Conservation (phyloP, 2,329 filamentous ascomycete genomes). For the Onygenales sp. region DNA sequence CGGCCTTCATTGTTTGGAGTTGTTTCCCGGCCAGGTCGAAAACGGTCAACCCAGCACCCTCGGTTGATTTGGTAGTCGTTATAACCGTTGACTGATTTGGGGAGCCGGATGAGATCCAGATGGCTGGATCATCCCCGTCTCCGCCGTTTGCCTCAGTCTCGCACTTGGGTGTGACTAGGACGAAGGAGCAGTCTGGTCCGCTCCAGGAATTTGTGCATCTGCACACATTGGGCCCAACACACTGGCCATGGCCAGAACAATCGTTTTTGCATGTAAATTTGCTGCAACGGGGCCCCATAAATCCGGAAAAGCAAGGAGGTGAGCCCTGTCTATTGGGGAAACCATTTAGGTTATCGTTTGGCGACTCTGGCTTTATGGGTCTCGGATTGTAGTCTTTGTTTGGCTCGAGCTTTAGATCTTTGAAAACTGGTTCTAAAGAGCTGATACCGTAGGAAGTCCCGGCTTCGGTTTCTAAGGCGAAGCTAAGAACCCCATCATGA, state of each 20-base stretch:
- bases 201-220: constrained; percentile 36
- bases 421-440: constrained; percentile 28
- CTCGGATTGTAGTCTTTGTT: constrained; percentile 34
- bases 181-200: constrained; percentile 38
- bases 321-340: constrained; percentile 19
- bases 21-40: constrained; percentile 42
- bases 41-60: constrained; percentile 40
- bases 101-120: constrained; percentile 38
- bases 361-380: constrained; percentile 7
- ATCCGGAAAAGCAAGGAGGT: constrained; percentile 38
- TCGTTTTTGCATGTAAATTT: constrained; percentile 30
- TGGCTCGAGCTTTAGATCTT: constrained; percentile 21
- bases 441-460: constrained; percentile 29
- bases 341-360: constrained; percentile 24
- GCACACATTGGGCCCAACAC: constrained; percentile 35
- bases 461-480: constrained; percentile 33
- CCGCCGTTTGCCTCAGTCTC: constrained; percentile 38
- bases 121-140: constrained; percentile 41
- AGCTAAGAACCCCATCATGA: constrained; percentile 31
- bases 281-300: constrained; percentile 26
- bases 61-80: constrained; percentile 43
- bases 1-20: constrained; percentile 36
- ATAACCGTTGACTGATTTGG: constrained; percentile 40
- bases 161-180: constrained; percentile 31
- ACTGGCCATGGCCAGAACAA: constrained; percentile 35